Evolutionary conservation across 352 stramenopile genomes (phyloP), one percentile per base, ranked within the genome.

Genomic region (Pythium chondricola): DNA sequence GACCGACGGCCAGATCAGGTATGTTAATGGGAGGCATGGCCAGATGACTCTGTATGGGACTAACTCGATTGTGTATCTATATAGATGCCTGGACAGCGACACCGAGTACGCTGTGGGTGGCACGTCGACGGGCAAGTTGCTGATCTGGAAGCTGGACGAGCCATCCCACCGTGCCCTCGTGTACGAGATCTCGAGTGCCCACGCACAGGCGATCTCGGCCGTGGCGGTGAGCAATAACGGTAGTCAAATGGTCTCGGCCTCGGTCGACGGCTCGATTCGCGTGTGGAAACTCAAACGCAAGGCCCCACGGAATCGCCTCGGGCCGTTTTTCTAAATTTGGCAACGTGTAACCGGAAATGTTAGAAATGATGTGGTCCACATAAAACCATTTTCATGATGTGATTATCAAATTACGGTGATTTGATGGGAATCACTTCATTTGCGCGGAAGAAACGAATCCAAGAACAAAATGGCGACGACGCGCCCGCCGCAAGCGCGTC

Each of bases 131-230:
- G 82, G 82, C 49, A 86, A 86, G 43, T 45, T 91, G 13, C 54
- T 90, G 30, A 83, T 91, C 56, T 93, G 82, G 82, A 88, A 88
- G 45, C 65, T 93, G 5, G 74, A 88, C 54, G 78, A 88, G 27
- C 60, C 71, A n/a, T 66, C 52, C n/a, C 65, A 66, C 0, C 63
- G 73, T 33, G 76, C 84, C 45, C 71, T 83, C 26, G 70, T 89
- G 40, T 71, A 87, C 40, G 70, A 88, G 49, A 88, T 93, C 42
- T 66, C 73, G n/a, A 76, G 84, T 35, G 75, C 76, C 1, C 76
- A 90, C 32, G 40, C 70, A 18, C 62, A 82, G 20, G 71, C 76
- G 9, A 63, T 93, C n/a, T 85, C 69, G 7, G 62, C 78, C 4
- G 39, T 93, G 8, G 69, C 65, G 11, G 74, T 90, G 25, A 89